phyloP scores from a whole-genome alignment of 2,329 filamentous ascomycete genomes.

The Xylaria polymorpha region DNA sequence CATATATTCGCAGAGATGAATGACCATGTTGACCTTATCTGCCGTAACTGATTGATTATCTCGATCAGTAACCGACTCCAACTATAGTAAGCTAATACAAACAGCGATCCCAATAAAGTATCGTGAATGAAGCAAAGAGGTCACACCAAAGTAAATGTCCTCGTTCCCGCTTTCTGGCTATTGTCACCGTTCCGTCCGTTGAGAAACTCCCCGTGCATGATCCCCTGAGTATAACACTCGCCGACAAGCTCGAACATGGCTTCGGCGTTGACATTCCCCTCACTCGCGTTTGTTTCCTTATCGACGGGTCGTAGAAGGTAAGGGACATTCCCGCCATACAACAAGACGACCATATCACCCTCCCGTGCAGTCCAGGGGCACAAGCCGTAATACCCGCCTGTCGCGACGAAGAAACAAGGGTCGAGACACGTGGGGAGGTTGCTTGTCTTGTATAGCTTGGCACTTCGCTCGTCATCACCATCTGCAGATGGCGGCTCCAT shows the following conservation, averaged over 20 bases:
- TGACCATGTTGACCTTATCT: too few relatives aligned
- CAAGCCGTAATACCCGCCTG: background rate
- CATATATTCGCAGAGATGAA: too few relatives aligned
- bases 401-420: background rate
- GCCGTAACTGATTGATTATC: too few relatives aligned
- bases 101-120: background rate
- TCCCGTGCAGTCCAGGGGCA: conserved; percentile 13
- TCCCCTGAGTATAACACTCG: background rate
- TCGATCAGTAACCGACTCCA: too few relatives aligned
- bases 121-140: background rate
- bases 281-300: background rate
- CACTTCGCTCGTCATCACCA: background rate
- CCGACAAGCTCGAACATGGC: background rate
- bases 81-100: background rate
- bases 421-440: background rate
- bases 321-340: conserved; percentile 5
- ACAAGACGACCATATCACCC: conserved; percentile 14
- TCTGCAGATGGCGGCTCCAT: background rate
- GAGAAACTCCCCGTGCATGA: background rate
- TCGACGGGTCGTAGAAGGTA: conserved; percentile 3
- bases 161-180: background rate
- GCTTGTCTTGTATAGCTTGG: background rate
- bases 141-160: background rate
- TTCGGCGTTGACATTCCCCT: background rate
- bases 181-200: background rate